Evolutionary conservation across 164 flowering plant genomes (phyloP).

Genomic region (Euptelea pleiosperma): DNA sequence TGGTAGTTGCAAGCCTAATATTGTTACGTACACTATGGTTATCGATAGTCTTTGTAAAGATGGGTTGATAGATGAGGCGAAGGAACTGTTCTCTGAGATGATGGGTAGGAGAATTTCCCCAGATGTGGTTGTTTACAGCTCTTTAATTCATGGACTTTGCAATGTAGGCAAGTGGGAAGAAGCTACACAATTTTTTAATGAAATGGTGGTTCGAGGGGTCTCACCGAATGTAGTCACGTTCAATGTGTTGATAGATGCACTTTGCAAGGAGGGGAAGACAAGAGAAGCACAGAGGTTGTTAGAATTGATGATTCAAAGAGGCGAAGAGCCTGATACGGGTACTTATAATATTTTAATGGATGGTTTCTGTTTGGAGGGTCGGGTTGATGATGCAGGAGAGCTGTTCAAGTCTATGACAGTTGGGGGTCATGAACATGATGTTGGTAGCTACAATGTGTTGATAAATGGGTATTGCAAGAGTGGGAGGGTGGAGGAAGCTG

Average conservation of each 20-base stretch:
- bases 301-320: constrained; percentile 36
- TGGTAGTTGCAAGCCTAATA: constrained; percentile 24
- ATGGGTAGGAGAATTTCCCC: constrained; percentile 31
- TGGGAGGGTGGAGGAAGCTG: constrained; percentile 34
- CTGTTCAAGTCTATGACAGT: constrained; percentile 31
- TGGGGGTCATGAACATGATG: constrained; percentile 26
- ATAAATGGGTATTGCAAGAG: constrained; percentile 41
- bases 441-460: constrained; percentile 35
- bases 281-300: constrained; percentile 36
- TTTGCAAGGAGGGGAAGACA: constrained; percentile 37
- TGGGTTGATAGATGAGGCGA: constrained; percentile 35
- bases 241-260: constrained; percentile 32
- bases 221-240: constrained; percentile 35
- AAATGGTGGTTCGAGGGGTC: constrained; percentile 37
- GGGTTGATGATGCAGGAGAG: constrained; percentile 31
- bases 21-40: constrained; percentile 25
- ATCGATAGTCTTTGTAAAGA: constrained; percentile 45
- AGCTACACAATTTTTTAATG: constrained; percentile 30
- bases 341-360: constrained; percentile 39
- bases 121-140: constrained; percentile 36
- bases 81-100: constrained; percentile 39
- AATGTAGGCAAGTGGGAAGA: constrained; percentile 26
- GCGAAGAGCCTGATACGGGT: constrained; percentile 30
- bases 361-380: constrained; percentile 30
- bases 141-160: constrained; percentile 39